These are phyloP conservation scores for Tricholoma terreum DNA, from an alignment of 768 basidiomycete genomes.

Conservation along the genomic window DNA sequence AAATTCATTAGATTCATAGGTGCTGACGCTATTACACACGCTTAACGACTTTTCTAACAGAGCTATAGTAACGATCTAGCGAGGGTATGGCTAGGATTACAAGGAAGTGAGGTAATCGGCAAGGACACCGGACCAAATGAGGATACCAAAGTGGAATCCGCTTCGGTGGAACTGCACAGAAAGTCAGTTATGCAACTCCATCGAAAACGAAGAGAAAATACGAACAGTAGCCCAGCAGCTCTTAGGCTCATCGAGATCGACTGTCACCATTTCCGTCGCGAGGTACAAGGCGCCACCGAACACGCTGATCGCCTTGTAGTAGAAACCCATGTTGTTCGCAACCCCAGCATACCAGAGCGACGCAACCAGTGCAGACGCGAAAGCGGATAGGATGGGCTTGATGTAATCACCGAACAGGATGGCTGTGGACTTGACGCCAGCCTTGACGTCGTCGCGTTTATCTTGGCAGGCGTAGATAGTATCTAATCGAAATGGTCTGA, in stretches of 20 bases:
- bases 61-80: neutral
- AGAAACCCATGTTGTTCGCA: conserved; percentile 12
- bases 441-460: conserved; percentile 49
- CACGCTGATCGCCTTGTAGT: conserved; percentile 13
- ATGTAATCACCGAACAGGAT: conserved; percentile 13
- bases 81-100: neutral
- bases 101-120: conserved; percentile 10
- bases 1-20: neutral
- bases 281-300: conserved; percentile 11
- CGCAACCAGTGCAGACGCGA: conserved; percentile 9
- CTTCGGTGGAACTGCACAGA: conserved; percentile 17
- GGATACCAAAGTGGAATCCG: conserved; percentile 16
- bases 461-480: conserved; percentile 65
- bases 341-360: conserved; percentile 11
- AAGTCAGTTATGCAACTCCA: neutral
- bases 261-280: conserved; percentile 5
- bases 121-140: conserved; percentile 15
- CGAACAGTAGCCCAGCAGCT: conserved; percentile 15
- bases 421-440: conserved; percentile 17
- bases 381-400: conserved; percentile 12
- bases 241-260: conserved; percentile 14
- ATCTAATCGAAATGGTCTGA: conserved; percentile 21
- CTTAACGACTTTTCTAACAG: neutral
- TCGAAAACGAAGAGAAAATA: neutral
- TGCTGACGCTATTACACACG: neutral